Evolutionary conservation across 495 filamentous ascomycete genomes (phyloP).

Genomic region (Aspergillus olivimuriae): DNA sequence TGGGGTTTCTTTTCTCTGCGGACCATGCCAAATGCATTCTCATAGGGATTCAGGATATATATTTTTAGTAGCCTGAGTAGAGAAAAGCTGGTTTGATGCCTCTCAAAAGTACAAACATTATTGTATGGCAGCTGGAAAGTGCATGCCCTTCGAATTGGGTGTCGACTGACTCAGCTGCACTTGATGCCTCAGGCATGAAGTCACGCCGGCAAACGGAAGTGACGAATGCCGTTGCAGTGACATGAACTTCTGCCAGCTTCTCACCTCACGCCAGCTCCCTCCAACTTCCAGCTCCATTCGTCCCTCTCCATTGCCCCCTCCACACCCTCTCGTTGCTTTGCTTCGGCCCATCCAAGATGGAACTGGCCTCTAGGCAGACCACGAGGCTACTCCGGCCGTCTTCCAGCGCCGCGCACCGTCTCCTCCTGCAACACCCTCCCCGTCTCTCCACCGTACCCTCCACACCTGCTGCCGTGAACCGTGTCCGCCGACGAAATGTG

Average conservation of each 20-base stretch:
- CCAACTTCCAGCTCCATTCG: conserved; percentile 15
- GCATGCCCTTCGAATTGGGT: neutral
- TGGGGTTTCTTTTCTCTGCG: neutral
- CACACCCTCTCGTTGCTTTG: neutral
- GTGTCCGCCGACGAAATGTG: conserved; percentile 26
- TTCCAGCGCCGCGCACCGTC: conserved; percentile 3
- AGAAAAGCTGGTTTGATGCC: too few relatives aligned
- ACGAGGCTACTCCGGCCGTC: conserved; percentile 30
- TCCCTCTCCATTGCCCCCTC: neutral
- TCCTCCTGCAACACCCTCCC: conserved; percentile 6
- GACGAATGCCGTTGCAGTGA: conserved; percentile 15
- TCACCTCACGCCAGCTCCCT: conserved; percentile 12
- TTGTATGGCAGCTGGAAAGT: too few relatives aligned
- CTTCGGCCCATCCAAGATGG: conserved; percentile 33
- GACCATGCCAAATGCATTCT: too few relatives aligned
- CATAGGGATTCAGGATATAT: too few relatives aligned
- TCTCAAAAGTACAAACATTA: too few relatives aligned
- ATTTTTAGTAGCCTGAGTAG: too few relatives aligned
- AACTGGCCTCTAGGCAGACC: conserved; percentile 33
- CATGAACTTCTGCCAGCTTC: conserved; percentile 13
- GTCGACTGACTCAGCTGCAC: neutral
- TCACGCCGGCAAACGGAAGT: conserved; percentile 2
- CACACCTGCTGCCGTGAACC: conserved; percentile 19
- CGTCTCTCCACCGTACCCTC: conserved; percentile 16
- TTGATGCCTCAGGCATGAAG: conserved; percentile 23